phyloP scores from a whole-genome alignment of 495 filamentous ascomycete genomes.

The Astrothelium subdiscretum region DNA sequence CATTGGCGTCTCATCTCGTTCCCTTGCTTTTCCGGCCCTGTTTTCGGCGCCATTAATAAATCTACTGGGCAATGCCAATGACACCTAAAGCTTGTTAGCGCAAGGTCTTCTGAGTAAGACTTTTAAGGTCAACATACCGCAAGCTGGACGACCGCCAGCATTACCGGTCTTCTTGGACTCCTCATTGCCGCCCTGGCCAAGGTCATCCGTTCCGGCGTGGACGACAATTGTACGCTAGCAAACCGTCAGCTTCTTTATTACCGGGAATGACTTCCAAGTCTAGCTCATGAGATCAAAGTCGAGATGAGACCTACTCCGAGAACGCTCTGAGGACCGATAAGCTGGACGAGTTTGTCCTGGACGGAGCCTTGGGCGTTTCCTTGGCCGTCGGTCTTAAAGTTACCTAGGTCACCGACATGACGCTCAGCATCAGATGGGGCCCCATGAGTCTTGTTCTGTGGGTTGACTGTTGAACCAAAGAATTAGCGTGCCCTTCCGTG shows the following conservation, averaged over 20 bases:
- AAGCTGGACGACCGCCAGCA: conserved; percentile 83
- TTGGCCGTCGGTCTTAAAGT: conserved; percentile 87
- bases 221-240: conserved; percentile 82
- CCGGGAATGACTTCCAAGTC: background rate
- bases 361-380: conserved; percentile 72
- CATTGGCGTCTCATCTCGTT: background rate
- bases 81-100: conserved; percentile 45
- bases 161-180: conserved; percentile 98
- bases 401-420: conserved; percentile 94
- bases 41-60: background rate
- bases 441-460: conserved; percentile 81
- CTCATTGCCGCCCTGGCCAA: conserved; percentile 78
- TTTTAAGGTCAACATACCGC: conserved; percentile 47
- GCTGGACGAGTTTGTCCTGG: conserved; percentile 71
- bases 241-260: background rate
- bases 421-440: conserved; percentile 68
- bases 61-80: conserved; percentile 61
- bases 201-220: conserved; percentile 89
- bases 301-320: conserved; percentile 62
- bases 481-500: background rate
- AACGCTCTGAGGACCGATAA: conserved; percentile 91
- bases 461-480: conserved; percentile 60
- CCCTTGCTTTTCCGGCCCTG: background rate
- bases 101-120: background rate
- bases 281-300: background rate